phyloP scores from a whole-genome alignment of 2,329 filamentous ascomycete species.

The Microdochium nivale region DNA sequence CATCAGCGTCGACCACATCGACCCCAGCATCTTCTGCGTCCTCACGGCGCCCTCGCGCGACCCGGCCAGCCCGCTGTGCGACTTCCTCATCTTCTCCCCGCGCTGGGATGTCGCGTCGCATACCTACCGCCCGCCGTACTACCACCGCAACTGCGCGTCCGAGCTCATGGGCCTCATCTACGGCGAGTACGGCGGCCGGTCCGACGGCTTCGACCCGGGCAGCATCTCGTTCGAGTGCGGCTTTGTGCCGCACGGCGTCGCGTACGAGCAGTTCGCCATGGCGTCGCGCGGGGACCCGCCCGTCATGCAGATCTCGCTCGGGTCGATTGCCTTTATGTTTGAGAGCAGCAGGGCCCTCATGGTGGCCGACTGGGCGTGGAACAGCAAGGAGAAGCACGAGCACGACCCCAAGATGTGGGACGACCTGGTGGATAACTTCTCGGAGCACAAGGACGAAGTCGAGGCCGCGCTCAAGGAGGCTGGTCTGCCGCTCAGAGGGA shows the following conservation, averaged over 20 bases:
- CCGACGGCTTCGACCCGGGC: constrained; percentile 36
- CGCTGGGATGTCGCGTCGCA: constrained; percentile 54
- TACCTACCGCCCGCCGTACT: constrained; percentile 58
- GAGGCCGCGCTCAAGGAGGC: constrained; percentile 1
- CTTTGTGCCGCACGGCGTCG: constrained; percentile 39
- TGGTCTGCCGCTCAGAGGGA: not conserved
- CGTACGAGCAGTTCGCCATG: constrained; percentile 36
- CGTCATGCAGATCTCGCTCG: constrained; percentile 33
- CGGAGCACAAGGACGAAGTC: constrained; percentile 9
- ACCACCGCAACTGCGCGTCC: constrained; percentile 51
- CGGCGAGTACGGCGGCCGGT: constrained; percentile 10
- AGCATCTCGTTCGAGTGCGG: constrained; percentile 30
- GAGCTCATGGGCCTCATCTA: constrained; percentile 47
- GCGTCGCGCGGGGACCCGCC: constrained; percentile 35
- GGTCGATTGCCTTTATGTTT: constrained; percentile 42
- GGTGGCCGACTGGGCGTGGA: constrained; percentile 46
- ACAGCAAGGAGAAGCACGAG: constrained; percentile 27
- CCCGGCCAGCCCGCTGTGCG: constrained; percentile 45
- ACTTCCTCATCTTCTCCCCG: constrained; percentile 61
- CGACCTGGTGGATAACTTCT: constrained; percentile 42
- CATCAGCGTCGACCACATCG: constrained; percentile 54
- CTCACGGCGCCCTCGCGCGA: constrained; percentile 48
- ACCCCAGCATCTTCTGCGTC: constrained; percentile 59
- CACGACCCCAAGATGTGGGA: constrained; percentile 46
- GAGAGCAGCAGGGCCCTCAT: constrained; percentile 44